Conservation (phyloP, 2,329 filamentous ascomycete genomes). For the Ustulina deusta region DNA sequence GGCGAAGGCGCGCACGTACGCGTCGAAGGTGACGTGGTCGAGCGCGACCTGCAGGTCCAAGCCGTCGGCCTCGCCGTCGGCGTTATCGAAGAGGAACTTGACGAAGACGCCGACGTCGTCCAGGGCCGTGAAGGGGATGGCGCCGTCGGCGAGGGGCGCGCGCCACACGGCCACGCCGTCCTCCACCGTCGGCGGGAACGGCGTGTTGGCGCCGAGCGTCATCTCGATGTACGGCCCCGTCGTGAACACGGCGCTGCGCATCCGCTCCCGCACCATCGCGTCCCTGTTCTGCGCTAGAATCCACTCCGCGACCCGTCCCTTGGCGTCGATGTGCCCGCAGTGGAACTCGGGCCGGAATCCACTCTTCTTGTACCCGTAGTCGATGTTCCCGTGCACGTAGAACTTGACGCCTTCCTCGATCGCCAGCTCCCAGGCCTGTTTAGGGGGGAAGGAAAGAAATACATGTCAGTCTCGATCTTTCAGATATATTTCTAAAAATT, state of each 20-base stretch:
- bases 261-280: slow-evolving; percentile 47
- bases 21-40: slow-evolving; percentile 55
- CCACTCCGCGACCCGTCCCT: slow-evolving; percentile 60
- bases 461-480: background rate
- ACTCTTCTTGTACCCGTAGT: slow-evolving; percentile 61
- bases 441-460: too few relatives aligned
- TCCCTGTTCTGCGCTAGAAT: slow-evolving; percentile 57
- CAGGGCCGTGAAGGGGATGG: slow-evolving; percentile 57
- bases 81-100: slow-evolving; percentile 62
- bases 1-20: slow-evolving; percentile 57
- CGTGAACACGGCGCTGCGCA: slow-evolving; percentile 70
- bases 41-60: slow-evolving; percentile 60
- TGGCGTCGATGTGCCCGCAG: slow-evolving; percentile 62
- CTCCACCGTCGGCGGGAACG: slow-evolving; percentile 57
- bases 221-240: slow-evolving; percentile 66
- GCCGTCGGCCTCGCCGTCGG: slow-evolving; percentile 56
- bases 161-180: slow-evolving; percentile 45
- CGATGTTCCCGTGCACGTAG: slow-evolving; percentile 62
- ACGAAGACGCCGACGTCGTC: slow-evolving; percentile 62
- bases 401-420: slow-evolving; percentile 58
- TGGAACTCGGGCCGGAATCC: slow-evolving; percentile 60
- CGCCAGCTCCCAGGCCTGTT: slow-evolving; percentile 53
- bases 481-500: background rate
- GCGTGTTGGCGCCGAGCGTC: slow-evolving; percentile 52
- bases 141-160: slow-evolving; percentile 54